These are phyloP conservation scores for Tolypocladium ovalisporum DNA, from an alignment of 2,329 filamentous ascomycete species.

Conservation along the genomic window DNA sequence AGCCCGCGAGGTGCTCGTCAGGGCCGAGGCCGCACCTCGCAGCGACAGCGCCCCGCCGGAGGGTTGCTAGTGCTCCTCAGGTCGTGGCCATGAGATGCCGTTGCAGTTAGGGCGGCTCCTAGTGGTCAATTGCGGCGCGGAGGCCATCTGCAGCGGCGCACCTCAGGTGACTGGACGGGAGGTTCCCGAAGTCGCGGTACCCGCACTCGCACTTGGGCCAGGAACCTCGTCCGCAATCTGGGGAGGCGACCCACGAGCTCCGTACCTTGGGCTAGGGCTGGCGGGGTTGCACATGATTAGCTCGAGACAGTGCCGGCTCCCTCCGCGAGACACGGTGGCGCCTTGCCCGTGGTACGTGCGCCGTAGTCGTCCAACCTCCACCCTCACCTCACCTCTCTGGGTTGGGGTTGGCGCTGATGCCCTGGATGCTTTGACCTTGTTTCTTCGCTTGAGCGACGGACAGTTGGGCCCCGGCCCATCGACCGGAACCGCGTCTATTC, in stretches of 20 bases:
- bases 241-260: neutral
- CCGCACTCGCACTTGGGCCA: neutral
- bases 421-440: neutral
- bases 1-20: neutral
- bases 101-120: neutral
- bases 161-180: neutral
- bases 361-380: too few species aligned
- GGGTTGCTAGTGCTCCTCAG: neutral
- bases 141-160: neutral
- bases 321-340: neutral
- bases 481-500: too few species aligned
- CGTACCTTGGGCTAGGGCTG: too few species aligned
- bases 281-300: too few species aligned
- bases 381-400: neutral
- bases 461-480: too few species aligned
- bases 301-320: neutral
- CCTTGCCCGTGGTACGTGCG: too few species aligned
- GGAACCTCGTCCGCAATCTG: neutral
- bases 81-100: neutral
- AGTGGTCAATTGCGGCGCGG: neutral
- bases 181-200: neutral
- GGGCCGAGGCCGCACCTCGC: neutral
- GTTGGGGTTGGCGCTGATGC: neutral
- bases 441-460: neutral
- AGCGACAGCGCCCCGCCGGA: neutral